Conservation (phyloP, 768 basidiomycete genomes). For the Melanogaster broomeanus region DNA sequence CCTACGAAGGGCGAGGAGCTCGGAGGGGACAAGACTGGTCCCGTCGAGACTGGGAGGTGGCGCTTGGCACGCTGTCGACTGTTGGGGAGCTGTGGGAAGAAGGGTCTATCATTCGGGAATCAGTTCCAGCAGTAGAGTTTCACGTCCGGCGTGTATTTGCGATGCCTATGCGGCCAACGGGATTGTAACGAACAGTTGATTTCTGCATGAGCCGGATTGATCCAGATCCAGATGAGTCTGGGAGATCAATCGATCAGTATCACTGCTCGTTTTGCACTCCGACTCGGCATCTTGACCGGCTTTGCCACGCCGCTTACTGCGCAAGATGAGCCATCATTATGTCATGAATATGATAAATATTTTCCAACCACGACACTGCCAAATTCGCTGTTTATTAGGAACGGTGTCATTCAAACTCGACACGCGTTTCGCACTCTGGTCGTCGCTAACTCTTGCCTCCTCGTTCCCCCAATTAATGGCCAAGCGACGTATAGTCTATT, state of each 20-base stretch:
- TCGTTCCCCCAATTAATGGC: constrained; percentile 34
- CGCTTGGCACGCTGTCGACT: constrained; percentile 44
- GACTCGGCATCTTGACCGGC: too few species aligned
- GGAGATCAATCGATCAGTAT: too few species aligned
- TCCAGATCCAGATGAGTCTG: too few species aligned
- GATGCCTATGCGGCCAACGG: constrained; percentile 45
- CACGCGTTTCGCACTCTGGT: constrained; percentile 2
- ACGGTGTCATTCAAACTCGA: too few species aligned
- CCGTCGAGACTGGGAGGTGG: constrained; percentile 63
- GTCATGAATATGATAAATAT: too few species aligned
- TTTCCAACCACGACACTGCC: too few species aligned
- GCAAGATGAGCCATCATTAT: too few species aligned
- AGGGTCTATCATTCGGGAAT: constrained; percentile 51
- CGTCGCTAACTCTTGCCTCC: not conserved
- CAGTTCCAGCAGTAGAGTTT: constrained; percentile 47
- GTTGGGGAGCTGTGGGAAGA: constrained; percentile 58
- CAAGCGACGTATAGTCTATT: constrained; percentile 46
- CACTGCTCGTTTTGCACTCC: too few species aligned
- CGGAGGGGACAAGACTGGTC: constrained; percentile 79
- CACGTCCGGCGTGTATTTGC: constrained; percentile 52
- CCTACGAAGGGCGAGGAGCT: constrained; percentile 50
- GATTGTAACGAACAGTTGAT: too few species aligned
- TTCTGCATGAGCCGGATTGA: too few species aligned
- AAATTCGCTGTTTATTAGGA: too few species aligned
- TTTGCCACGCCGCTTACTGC: too few species aligned